Evolutionary conservation across 305 asterid genomes (phyloP).

Genomic region (Salvia sclarea): DNA sequence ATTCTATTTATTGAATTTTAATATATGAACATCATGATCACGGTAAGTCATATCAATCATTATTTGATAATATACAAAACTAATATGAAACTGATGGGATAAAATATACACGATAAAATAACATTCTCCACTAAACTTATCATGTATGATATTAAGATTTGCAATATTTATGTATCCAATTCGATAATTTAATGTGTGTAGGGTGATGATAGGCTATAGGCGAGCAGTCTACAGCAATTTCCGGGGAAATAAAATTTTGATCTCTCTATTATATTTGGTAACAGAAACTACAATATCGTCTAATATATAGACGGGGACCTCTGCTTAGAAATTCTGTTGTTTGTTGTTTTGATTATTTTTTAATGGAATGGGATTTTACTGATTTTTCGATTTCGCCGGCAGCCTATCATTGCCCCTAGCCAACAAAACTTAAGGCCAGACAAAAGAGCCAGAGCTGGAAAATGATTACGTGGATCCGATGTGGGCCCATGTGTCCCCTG

Average conservation of each 20-base stretch:
- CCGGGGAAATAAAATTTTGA: not conserved
- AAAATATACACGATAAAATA: not conserved
- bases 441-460: slow-evolving; percentile 33
- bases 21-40: not conserved
- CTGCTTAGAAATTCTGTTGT: not conserved
- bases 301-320: not conserved
- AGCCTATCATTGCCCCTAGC: slow-evolving; percentile 42
- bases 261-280: not conserved
- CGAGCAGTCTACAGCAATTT: not conserved
- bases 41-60: not conserved
- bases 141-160: not conserved
- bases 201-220: slow-evolving; percentile 2
- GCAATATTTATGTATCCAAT: not conserved
- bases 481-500: slow-evolving; percentile 38
- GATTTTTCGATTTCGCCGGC: slow-evolving; percentile 36
- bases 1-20: not conserved
- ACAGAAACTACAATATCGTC: not conserved
- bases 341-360: not conserved
- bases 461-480: slow-evolving; percentile 31
- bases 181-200: slow-evolving; percentile 24
- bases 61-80: too few relatives aligned
- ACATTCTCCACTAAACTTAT: not conserved
- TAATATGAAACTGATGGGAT: not conserved
- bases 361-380: not conserved
- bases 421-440: slow-evolving; percentile 30